Evolutionary conservation across 805 yeast genomes (phyloP).

Genomic region (Tetrapisispora namnaoensis): DNA sequence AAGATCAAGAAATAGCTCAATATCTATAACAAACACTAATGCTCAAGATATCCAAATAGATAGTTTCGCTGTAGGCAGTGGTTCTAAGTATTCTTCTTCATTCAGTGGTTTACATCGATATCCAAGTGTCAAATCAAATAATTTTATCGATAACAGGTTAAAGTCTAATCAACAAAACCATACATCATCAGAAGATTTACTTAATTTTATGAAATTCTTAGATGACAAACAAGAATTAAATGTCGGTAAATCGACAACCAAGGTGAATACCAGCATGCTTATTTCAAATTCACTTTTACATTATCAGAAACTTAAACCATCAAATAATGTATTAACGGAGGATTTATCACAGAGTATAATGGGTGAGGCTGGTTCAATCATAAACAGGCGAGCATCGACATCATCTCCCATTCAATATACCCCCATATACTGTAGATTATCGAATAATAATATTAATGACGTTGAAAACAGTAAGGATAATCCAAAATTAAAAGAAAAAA

Average conservation of each 20-base stretch:
- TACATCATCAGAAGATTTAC: conserved; percentile 34
- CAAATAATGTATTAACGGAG: conserved; percentile 47
- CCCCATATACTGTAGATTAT: conserved; percentile 26
- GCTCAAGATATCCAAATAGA: conserved; percentile 15
- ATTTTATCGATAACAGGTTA: conserved; percentile 19
- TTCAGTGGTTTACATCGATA: conserved; percentile 60
- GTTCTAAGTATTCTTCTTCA: conserved; percentile 61
- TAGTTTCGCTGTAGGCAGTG: conserved; percentile 31
- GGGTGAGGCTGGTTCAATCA: conserved; percentile 9
- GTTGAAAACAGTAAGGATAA: neutral
- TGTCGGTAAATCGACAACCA: conserved; percentile 9
- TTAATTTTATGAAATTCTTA: conserved; percentile 62
- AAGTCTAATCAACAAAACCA: neutral
- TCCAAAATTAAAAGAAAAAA: neutral
- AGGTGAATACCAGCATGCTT: conserved; percentile 11
- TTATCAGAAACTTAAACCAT: conserved; percentile 43
- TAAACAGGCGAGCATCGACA: conserved; percentile 16
- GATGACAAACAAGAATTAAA: conserved; percentile 53
- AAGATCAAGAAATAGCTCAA: conserved; percentile 30
- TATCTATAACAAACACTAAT: conserved; percentile 15
- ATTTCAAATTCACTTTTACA: conserved; percentile 39
- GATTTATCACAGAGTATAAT: conserved; percentile 44
- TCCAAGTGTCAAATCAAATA: conserved; percentile 31
- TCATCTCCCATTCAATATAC: conserved; percentile 24
- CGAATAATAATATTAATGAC: conserved; percentile 10